Evolutionary conservation across 192 early-diverging fungal species (phyloP).

Genomic region (Coemansia sp.): DNA sequence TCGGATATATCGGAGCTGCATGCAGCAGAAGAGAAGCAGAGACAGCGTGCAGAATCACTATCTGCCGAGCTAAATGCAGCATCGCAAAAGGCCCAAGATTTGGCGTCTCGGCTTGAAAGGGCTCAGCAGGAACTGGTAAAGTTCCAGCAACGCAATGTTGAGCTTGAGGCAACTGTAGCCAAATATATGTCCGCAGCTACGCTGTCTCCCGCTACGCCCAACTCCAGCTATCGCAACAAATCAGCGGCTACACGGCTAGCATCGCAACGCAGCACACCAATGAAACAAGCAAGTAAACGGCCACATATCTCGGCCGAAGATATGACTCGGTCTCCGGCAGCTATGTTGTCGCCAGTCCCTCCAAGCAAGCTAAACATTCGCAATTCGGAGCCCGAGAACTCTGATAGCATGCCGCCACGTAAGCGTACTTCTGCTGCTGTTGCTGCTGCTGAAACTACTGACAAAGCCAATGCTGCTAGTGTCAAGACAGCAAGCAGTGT

Average conservation of each 20-base stretch:
- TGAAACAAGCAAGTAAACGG: slow-evolving; percentile 27
- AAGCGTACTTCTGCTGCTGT: slow-evolving; percentile 32
- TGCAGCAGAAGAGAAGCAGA: slow-evolving; percentile 38
- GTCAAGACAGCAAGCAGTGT: slow-evolving; percentile 2
- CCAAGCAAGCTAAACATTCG: slow-evolving; percentile 41
- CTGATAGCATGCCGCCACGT: slow-evolving; percentile 26
- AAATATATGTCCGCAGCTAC: not conserved
- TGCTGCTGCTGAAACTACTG: slow-evolving; percentile 2
- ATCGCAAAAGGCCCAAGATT: not conserved
- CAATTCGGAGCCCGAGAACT: slow-evolving; percentile 1
- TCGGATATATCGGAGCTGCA: slow-evolving; percentile 38
- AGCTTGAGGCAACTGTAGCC: slow-evolving; percentile 14
- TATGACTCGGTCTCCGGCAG: slow-evolving; percentile 8
- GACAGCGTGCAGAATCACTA: slow-evolving; percentile 31
- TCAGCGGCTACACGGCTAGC: slow-evolving; percentile 18
- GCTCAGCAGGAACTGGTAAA: slow-evolving; percentile 17
- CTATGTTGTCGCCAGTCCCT: slow-evolving; percentile 34
- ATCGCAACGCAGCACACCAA: slow-evolving; percentile 25
- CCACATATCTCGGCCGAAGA: slow-evolving; percentile 8
- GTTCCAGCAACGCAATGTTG: slow-evolving; percentile 15
- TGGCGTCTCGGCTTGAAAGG: slow-evolving; percentile 14
- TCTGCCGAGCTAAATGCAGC: slow-evolving; percentile 16
- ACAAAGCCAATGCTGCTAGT: not conserved
- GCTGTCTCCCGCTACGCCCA: not conserved
- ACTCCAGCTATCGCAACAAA: not conserved